Percentiles rank a stretch among this genome's conserved stretches.
Conservation (phyloP, 768 basidiomycete genomes). For the Russula dissimulans region DNA sequence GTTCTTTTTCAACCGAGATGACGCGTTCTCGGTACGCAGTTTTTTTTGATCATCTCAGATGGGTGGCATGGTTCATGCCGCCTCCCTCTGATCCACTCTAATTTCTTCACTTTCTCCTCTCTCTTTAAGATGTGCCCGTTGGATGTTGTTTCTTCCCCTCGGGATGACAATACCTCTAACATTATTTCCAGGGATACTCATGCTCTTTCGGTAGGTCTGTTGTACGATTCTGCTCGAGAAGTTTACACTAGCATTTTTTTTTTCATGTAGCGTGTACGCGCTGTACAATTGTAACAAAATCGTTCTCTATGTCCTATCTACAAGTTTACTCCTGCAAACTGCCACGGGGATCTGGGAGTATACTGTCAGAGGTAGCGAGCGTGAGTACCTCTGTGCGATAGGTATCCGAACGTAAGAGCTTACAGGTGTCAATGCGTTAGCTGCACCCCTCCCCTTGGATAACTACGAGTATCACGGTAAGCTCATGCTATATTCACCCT, state of each 20-base stretch:
- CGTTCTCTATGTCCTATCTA: slow-evolving; percentile 7
- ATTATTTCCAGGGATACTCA: slow-evolving; percentile 15
- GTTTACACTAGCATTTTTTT: too few species aligned
- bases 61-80: background rate
- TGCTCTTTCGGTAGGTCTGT: slow-evolving; percentile 14
- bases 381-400: background rate
- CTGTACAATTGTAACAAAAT: slow-evolving; percentile 16
- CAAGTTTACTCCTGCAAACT: slow-evolving; percentile 8
- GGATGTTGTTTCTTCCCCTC: slow-evolving; percentile 18
- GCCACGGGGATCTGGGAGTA: slow-evolving; percentile 17
- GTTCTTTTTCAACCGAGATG: slow-evolving; percentile 16
- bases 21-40: slow-evolving; percentile 16
- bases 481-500: background rate
- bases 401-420: background rate
- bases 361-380: slow-evolving; percentile 5
- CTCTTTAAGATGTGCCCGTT: slow-evolving; percentile 8
- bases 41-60: background rate
- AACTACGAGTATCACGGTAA: slow-evolving; percentile 19
- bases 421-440: background rate
- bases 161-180: slow-evolving; percentile 16
- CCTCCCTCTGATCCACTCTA: too few species aligned
- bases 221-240: background rate
- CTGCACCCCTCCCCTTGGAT: slow-evolving; percentile 16
- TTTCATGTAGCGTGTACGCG: slow-evolving; percentile 14
- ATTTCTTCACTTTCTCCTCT: too few species aligned